Evolutionary conservation across 441 rosid genomes (phyloP), one percentile per base, ranked within the genome.

Genomic region (Kokia cookei): DNA sequence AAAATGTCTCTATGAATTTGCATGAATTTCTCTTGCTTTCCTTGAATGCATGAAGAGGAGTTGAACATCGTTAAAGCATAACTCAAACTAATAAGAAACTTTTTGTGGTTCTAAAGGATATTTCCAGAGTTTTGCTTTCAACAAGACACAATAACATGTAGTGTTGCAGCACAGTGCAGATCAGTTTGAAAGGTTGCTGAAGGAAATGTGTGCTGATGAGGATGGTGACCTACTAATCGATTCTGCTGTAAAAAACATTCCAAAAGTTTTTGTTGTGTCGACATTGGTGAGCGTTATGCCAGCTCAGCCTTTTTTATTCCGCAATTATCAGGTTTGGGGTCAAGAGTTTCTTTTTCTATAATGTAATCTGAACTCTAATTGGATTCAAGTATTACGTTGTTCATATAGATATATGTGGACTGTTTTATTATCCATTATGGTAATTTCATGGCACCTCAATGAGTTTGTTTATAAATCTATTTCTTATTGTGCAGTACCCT

Each of bases 161-260:
- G 73, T 82, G 79, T 88, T 92, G 85, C 97, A 96, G 99, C 99
- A 96, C 84, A 93, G 97, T 83, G 97, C 98, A 86, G 93, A 93
- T 76, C 94, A 96, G 81, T 96, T 96, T 47, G 98, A 96, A 88
- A 91, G 92, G 76, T 81, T 96, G 82, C 81, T 96, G 75, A 96
- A 93, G 82, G 99, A 96, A 86, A 89, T 96, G 97, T 96, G 99
- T 82, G 88, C 95, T 73, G 96, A 93, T 82, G 98, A 90, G 82
- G 95, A 96, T 79, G 98, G 99, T 51, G 92, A 96, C 79, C 85
- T 93, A 42, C 78, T 96, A 77, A 96, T 96, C 82, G 99, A 96
- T 75, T 92, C 95, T 57, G 90, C 99, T 6, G 97, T 93, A 61
- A 95, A 89, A 82, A 87, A 85, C 80, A 82, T 84, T 81, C 99